phyloP scores from a whole-genome alignment of 163 green algal genomes.

The Chlorella variabilis region DNA sequence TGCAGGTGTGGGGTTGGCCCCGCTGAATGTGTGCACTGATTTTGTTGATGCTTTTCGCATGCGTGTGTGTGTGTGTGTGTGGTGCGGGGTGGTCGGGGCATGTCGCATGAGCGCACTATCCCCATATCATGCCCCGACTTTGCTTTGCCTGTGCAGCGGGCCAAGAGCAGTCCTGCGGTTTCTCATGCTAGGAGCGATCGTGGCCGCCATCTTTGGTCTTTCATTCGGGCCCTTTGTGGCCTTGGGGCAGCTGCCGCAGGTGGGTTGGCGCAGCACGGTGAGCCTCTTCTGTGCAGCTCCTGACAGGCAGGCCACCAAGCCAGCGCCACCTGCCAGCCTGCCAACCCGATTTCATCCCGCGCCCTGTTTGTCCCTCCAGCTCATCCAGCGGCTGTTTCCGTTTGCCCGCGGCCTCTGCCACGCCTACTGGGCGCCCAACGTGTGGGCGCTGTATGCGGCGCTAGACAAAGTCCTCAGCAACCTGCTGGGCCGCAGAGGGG shows the following conservation, averaged over 20 bases:
- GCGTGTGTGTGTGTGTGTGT: no score
- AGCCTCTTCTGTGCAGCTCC: not conserved
- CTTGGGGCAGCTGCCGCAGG: slow-evolving; percentile 62
- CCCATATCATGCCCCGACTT: not conserved
- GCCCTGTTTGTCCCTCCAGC: slow-evolving; percentile 3
- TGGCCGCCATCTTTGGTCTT: slow-evolving; percentile 59
- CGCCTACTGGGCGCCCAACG: slow-evolving; percentile 97
- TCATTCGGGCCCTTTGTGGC: slow-evolving; percentile 82
- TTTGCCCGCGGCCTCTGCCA: slow-evolving; percentile 92
- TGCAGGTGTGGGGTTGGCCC: slow-evolving; percentile 50
- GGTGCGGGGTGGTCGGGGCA: no score
- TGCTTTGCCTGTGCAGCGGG: slow-evolving; percentile 6
- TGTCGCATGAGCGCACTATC: not conserved
- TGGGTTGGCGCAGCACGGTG: slow-evolving; percentile 45
- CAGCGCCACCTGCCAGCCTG: not conserved
- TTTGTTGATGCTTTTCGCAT: not conserved
- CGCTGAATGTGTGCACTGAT: not conserved
- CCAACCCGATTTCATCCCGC: not conserved
- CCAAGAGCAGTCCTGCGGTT: slow-evolving; percentile 1
- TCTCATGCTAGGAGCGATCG: slow-evolving; percentile 29
- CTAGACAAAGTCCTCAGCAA: slow-evolving; percentile 80
- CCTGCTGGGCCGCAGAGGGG: slow-evolving; percentile 31
- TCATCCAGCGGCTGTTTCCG: slow-evolving; percentile 86
- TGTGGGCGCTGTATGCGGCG: slow-evolving; percentile 92
- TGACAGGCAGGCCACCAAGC: not conserved